phyloP scores from a whole-genome alignment of 345 rosid genomes.

The Citrus cavaleriei region DNA sequence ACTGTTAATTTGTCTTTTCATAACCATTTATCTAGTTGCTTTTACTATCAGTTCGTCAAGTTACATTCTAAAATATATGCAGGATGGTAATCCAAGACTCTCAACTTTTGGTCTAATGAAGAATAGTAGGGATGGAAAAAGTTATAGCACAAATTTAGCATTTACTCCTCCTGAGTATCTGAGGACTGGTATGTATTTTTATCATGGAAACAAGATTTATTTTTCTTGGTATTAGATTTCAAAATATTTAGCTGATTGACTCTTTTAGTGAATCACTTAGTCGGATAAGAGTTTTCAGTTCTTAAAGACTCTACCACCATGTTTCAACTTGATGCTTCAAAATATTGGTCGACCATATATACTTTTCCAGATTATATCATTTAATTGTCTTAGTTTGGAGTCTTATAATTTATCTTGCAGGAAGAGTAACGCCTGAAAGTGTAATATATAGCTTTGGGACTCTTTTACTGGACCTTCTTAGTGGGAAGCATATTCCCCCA shows the following conservation, averaged over 20 bases:
- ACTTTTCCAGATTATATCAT: not conserved
- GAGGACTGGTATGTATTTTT: constrained; percentile 62
- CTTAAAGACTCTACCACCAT: not conserved
- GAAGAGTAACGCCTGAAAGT: constrained; percentile 91
- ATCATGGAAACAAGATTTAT: not conserved
- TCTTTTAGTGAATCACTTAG: not conserved
- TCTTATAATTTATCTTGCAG: constrained; percentile 29
- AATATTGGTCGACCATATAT: not conserved
- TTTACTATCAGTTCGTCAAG: constrained; percentile 5
- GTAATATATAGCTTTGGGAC: constrained; percentile 97
- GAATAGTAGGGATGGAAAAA: constrained; percentile 92
- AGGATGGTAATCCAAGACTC: constrained; percentile 93
- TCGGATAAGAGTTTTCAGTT: not conserved
- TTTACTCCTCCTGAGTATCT: constrained; percentile 97
- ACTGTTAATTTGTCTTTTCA: not conserved
- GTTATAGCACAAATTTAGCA: constrained; percentile 90
- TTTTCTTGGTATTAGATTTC: not conserved
- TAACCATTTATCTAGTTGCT: not conserved
- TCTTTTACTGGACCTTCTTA: constrained; percentile 90
- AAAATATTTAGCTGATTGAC: not conserved
- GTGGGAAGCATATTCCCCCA: constrained; percentile 96
- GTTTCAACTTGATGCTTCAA: not conserved
- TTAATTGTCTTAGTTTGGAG: constrained; percentile 1
- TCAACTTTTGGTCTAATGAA: constrained; percentile 96
- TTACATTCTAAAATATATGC: constrained; percentile 14